These are phyloP conservation scores for Hibiscus mutabilis DNA, from an alignment of 345 rosid genomes.

Conservation along the genomic window DNA sequence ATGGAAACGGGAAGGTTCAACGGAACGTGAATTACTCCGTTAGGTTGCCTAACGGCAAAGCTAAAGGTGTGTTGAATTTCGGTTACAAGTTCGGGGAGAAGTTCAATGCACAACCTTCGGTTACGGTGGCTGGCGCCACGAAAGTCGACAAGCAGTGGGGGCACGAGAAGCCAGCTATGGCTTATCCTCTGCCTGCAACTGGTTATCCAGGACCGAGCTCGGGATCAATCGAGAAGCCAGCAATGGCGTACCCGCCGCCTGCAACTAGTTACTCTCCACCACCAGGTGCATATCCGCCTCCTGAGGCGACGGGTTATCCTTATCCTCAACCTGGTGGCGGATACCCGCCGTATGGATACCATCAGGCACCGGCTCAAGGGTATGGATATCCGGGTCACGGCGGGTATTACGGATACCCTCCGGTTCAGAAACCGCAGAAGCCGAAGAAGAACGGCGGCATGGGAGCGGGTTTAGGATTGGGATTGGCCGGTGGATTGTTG, in stretches of 20 bases:
- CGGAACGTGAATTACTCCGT: slow-evolving; percentile 19
- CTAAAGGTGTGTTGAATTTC: slow-evolving; percentile 33
- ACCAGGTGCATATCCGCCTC: slow-evolving; percentile 15
- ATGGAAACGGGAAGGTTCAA: not conserved
- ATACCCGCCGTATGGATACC: not conserved
- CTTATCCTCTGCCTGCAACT: slow-evolving; percentile 20
- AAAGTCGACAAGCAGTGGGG: not conserved
- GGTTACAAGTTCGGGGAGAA: slow-evolving; percentile 37
- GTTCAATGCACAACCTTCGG: not conserved
- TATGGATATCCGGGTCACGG: slow-evolving; percentile 15
- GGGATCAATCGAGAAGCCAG: slow-evolving; percentile 4
- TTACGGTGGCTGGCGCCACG: not conserved
- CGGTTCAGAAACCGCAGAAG: slow-evolving; percentile 20
- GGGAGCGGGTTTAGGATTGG: slow-evolving; percentile 24
- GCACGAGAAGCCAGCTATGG: slow-evolving; percentile 16
- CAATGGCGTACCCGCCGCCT: slow-evolving; percentile 18
- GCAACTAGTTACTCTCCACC: slow-evolving; percentile 4
- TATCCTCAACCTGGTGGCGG: not conserved
- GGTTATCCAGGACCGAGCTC: slow-evolving; percentile 18
- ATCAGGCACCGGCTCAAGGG: not conserved
- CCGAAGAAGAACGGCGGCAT: slow-evolving; percentile 19
- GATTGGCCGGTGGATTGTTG: slow-evolving; percentile 35
- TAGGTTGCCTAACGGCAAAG: slow-evolving; percentile 27
- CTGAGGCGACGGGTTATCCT: not conserved
- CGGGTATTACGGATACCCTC: slow-evolving; percentile 25